A percentile compares a stretch with the other conserved stretches of the same genome.
These are phyloP conservation scores for Theobroma cacao DNA, from an alignment of 345 rosid genomes.

Conservation along the genomic window DNA sequence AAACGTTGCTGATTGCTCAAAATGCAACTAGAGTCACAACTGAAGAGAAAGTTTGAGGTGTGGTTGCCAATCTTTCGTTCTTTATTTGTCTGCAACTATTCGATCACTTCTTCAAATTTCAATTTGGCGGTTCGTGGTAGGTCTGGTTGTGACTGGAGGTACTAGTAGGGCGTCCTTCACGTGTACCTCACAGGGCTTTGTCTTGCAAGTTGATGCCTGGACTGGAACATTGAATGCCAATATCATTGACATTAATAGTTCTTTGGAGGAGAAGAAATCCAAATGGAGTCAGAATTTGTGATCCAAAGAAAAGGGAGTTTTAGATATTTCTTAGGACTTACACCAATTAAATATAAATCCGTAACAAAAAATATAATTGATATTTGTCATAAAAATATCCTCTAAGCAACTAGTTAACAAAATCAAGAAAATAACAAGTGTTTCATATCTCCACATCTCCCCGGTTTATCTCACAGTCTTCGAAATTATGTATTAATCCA, in stretches of 20 bases:
- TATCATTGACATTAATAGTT: background rate
- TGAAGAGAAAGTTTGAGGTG: background rate
- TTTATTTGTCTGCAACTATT: background rate
- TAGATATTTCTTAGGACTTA: background rate
- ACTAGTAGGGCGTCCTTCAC: background rate
- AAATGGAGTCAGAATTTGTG: background rate
- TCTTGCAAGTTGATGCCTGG: background rate
- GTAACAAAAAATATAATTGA: background rate
- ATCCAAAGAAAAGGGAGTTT: background rate
- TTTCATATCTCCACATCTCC: no score
- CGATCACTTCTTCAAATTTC: background rate
- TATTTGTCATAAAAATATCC: background rate
- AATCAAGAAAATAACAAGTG: no score
- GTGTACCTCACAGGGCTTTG: background rate
- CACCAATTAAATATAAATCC: background rate
- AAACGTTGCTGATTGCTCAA: background rate
- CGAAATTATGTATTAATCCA: no score
- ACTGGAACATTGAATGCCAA: background rate
- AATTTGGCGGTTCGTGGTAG: background rate
- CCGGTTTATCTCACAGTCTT: background rate
- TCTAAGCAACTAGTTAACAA: background rate
- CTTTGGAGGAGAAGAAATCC: background rate
- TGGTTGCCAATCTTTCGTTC: background rate
- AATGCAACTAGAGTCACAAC: background rate
- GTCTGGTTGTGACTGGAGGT: background rate